These are phyloP conservation scores for Polytrichum formosum DNA, from an alignment of 225 moss, liverwort and hornwort species.

Conservation along the genomic window DNA sequence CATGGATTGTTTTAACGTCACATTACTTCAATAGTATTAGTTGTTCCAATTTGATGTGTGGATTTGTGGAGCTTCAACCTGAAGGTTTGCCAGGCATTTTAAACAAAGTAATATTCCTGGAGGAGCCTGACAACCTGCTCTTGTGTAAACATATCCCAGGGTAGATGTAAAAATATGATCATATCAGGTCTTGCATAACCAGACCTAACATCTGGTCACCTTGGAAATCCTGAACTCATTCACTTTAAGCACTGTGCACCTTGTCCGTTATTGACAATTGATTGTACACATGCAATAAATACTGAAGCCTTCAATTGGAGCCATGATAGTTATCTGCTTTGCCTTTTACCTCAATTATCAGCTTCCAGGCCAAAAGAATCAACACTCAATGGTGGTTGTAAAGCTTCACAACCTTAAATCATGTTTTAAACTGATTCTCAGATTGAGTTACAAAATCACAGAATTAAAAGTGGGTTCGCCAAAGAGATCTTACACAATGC, in stretches of 20 bases:
- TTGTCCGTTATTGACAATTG: not conserved
- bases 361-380: not conserved
- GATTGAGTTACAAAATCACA: constrained; percentile 43
- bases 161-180: not conserved
- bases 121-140: not conserved
- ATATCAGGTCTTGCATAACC: not conserved
- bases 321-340: not conserved
- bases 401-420: constrained; percentile 29
- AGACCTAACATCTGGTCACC: not conserved
- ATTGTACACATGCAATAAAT: not conserved
- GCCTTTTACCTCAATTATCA: not conserved
- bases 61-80: too few relatives aligned
- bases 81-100: too few relatives aligned
- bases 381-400: constrained; percentile 4
- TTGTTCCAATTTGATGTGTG: not conserved
- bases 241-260: not conserved
- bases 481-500: constrained; percentile 49
- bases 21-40: not conserved
- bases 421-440: constrained; percentile 39
- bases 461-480: constrained; percentile 44
- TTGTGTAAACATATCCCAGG: not conserved
- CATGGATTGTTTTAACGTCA: not conserved
- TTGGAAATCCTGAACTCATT: not conserved
- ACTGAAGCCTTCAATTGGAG: not conserved
- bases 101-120: not conserved